These are phyloP conservation scores for Botryotinia globosa DNA, from an alignment of 2,329 filamentous ascomycete species.

Conservation along the genomic window DNA sequence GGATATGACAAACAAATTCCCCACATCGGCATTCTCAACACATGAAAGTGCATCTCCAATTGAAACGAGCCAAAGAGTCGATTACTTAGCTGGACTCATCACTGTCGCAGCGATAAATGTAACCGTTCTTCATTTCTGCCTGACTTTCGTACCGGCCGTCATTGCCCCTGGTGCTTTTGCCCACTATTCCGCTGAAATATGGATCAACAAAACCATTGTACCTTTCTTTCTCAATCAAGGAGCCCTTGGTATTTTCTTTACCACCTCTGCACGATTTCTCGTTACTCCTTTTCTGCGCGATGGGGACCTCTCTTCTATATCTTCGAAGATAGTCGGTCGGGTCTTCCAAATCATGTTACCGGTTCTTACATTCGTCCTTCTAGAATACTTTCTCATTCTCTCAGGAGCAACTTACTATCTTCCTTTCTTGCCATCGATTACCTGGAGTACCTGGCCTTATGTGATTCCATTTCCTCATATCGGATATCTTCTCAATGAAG, in stretches of 20 bases:
- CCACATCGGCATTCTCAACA: constrained; percentile 11
- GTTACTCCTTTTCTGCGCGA: constrained; percentile 43
- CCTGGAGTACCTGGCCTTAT: constrained; percentile 49
- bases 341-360: constrained; percentile 48
- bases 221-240: constrained; percentile 47
- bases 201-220: constrained; percentile 43
- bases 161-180: constrained; percentile 36
- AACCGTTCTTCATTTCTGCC: constrained; percentile 45
- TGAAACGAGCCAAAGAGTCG: constrained; percentile 37
- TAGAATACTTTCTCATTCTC: constrained; percentile 49
- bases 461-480: constrained; percentile 43
- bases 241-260: constrained; percentile 50
- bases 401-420: constrained; percentile 44
- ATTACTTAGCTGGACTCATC: constrained; percentile 47
- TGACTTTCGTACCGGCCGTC: constrained; percentile 43
- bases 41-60: not conserved
- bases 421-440: constrained; percentile 46
- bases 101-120: constrained; percentile 46
- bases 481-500: constrained; percentile 44
- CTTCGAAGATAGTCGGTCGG: constrained; percentile 45
- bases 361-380: constrained; percentile 42
- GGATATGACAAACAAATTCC: not conserved
- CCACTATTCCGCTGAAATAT: constrained; percentile 42
- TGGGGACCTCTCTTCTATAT: constrained; percentile 44
- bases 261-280: constrained; percentile 48